phyloP scores from a whole-genome alignment of 116 monocot species.

The Zostera marina region DNA sequence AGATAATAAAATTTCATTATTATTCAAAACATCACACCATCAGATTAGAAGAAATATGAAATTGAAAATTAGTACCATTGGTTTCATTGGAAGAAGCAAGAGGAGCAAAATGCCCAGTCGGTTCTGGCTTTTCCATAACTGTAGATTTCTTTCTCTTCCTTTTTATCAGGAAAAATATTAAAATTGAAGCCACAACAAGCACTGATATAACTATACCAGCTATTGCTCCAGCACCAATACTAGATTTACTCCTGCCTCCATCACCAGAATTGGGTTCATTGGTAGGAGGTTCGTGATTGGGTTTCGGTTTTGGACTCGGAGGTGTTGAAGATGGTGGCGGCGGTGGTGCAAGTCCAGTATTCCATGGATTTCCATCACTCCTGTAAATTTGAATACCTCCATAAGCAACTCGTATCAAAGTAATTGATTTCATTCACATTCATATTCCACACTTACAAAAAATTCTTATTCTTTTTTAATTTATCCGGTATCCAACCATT shows the following conservation, averaged over 20 bases:
- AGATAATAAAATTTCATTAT: neutral
- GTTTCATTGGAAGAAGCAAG: constrained; percentile 31
- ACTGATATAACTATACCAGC: constrained; percentile 71
- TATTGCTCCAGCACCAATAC: constrained; percentile 15
- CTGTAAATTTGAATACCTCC: constrained; percentile 16
- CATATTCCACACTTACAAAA: constrained; percentile 33
- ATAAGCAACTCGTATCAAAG: neutral
- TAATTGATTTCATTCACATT: neutral
- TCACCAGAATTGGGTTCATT: constrained; percentile 11
- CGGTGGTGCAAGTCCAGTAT: constrained; percentile 56
- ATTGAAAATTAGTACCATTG: constrained; percentile 28
- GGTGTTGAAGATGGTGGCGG: constrained; percentile 44
- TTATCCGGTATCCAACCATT: constrained; percentile 71
- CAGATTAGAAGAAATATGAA: neutral
- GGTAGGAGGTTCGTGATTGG: constrained; percentile 25
- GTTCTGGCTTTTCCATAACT: constrained; percentile 24
- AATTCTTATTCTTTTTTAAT: constrained; percentile 60
- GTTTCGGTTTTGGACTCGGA: constrained; percentile 22
- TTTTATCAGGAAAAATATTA: constrained; percentile 58
- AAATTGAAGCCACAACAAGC: constrained; percentile 39
- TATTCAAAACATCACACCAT: neutral
- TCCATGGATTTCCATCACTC: constrained; percentile 90
- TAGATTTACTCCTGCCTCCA: constrained; percentile 3
- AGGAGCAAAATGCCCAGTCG: constrained; percentile 30
- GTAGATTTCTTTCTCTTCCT: constrained; percentile 22